Base-by-base conservation (phyloP, 2,329 filamentous ascomycete genomes). In the Myriangium duriaei region DNA sequence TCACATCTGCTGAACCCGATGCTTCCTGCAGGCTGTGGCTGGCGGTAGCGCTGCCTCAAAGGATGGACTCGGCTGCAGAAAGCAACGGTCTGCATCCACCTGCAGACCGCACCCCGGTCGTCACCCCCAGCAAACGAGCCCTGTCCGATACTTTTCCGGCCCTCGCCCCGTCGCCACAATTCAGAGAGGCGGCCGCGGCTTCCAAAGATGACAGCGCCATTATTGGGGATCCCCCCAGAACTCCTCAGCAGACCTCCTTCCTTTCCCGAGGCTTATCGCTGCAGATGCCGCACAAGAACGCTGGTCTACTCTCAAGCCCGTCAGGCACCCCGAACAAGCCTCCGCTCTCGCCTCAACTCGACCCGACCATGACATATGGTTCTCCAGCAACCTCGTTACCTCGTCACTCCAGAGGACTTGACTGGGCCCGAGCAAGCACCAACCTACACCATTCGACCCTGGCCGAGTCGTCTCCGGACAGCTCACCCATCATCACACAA, bases 391-490 rank as follows among this genome's bases (percentile, higher is more conserved):
- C 87, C 38, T 81, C 93, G 32, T 71, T 96, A 5, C 88, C 88
- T 12, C 76, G 88, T 46, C 79, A 87, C 44, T 95, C 87, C 18
- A 76, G 88, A 40, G 88, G 88, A 30, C 68, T 95, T 43, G 88
- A 96, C 61, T 96, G 94, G 59, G 88, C 88, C 29, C 74, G 88
- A 48, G 87, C 87, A 9, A 91, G 85, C 45, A 95, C 88, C 9
- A 93, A 87, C 55, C 69, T 98, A 14, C 91, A 96, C 61, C 91
- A 96, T 59, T 95, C 88, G 11, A 96, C 83, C 0, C 72, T 96
- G 6, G 87, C 88, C 40, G 84, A 94, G 49, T 81, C 83, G 1
- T 91, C 83, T 4, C 86, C 87, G 3, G 86, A 93, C 56, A 91
- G 85, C 0, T 95, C 87, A 1, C 91, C 91, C 1, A 87, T 80